These are phyloP conservation scores for Tricholomella constricta DNA, from an alignment of 768 basidiomycete species.

Conservation along the genomic window DNA sequence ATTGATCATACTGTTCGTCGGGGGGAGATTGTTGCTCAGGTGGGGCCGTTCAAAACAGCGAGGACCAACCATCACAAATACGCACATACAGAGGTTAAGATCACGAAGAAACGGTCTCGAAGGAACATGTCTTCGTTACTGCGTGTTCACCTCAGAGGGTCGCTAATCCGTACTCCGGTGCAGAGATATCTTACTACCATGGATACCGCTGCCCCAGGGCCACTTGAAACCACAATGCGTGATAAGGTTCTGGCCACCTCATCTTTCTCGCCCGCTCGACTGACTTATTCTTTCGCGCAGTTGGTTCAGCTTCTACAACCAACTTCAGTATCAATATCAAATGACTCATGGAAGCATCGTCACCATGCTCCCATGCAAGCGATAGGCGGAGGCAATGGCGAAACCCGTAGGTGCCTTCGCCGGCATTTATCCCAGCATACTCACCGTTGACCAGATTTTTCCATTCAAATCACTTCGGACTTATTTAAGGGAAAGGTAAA, in stretches of 20 bases:
- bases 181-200: slow-evolving; percentile 18
- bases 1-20: no score
- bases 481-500: slow-evolving; percentile 72
- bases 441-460: slow-evolving; percentile 58
- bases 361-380: slow-evolving; percentile 83
- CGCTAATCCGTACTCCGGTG: slow-evolving; percentile 1
- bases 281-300: slow-evolving; percentile 39
- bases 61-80: slow-evolving; percentile 1
- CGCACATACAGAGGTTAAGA: background rate
- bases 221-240: slow-evolving; percentile 61
- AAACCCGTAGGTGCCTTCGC: slow-evolving; percentile 68
- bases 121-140: slow-evolving; percentile 18
- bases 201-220: slow-evolving; percentile 38
- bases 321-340: slow-evolving; percentile 62
- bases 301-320: slow-evolving; percentile 64
- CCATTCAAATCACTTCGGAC: slow-evolving; percentile 71
- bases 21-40: no score
- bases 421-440: no score
- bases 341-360: slow-evolving; percentile 85
- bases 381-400: slow-evolving; percentile 64
- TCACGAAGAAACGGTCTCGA: background rate
- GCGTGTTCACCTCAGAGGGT: slow-evolving; percentile 15
- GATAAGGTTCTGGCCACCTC: slow-evolving; percentile 47
- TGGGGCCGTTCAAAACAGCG: no score
- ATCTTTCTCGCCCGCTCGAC: slow-evolving; percentile 15